Base-by-base conservation (phyloP, 306 rosid species). In the Dalbergia oliveri region DNA sequence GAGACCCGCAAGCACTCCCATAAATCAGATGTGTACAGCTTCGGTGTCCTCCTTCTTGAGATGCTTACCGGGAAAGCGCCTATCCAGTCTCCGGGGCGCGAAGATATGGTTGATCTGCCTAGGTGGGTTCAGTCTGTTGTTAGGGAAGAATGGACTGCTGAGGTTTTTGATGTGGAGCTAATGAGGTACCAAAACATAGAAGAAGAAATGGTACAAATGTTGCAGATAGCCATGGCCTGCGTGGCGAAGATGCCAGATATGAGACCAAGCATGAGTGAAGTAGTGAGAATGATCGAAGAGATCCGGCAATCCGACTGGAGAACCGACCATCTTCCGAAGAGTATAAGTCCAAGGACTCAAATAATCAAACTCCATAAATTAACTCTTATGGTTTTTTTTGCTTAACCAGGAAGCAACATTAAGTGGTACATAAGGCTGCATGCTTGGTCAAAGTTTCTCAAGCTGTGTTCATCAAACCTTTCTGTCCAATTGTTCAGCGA, bases 101-200 rank as follows among this genome's bases (percentile, higher is more conserved):
- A 94, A 6, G 98, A 94, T n/a, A 88, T 88, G 91, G 98, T 86
- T 76, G 98, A 94, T 87, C 98, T 94, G 73, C 98, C 98, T 8
- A 87, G 98, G 77, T 94, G 98, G 98, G 98, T 94, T 57, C 98
- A 94, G 73, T 94, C 98, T 1, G 98, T 94, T 4, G 97, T 94
- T 62, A 90, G 98, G 87, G 98, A 94, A 85, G 98, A 94, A 87
- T 94, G 98, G 98, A 94, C 98, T 3, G 98, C 98, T 0, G 98
- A 94, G 90, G 98, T 94, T 54, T 94, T 94, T 9, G 98, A 94
- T 15, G 94, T 92, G 15, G 98, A 94, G 83, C 89, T 94, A 69
- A 94, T 94, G 98, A 86, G 91, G 81, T 92, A 87, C 90, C 94
- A 87, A 85, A 92, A 94, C 84, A 92, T 92, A 6, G 98, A 94